phyloP scores from a whole-genome alignment of 805 yeast species.

The Monosporozyma solicola region DNA sequence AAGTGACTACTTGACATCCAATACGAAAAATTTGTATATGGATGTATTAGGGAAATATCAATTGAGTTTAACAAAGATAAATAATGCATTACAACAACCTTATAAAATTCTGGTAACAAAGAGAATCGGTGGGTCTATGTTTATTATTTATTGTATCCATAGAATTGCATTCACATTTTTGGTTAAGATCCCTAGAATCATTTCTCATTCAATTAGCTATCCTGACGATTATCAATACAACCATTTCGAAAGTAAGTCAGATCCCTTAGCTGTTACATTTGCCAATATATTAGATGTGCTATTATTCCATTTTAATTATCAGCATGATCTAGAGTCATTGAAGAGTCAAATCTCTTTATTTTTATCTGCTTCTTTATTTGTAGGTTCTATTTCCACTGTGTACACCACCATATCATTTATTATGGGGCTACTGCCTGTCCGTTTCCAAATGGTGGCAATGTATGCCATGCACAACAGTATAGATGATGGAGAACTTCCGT shows the following conservation, averaged over 20 bases:
- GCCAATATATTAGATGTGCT: constrained; percentile 29
- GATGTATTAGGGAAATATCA: constrained; percentile 24
- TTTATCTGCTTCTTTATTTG: constrained; percentile 49
- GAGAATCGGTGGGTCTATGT: constrained; percentile 15
- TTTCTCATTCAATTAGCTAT: constrained; percentile 10
- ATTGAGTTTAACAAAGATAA: constrained; percentile 19
- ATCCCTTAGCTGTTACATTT: constrained; percentile 34
- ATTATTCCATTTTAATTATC: constrained; percentile 24
- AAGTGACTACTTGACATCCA: constrained; percentile 4
- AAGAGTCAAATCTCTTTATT: constrained; percentile 37
- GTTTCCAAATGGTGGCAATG: constrained; percentile 25
- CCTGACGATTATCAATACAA: constrained; percentile 17
- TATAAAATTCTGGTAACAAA: constrained; percentile 8
- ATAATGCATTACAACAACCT: constrained; percentile 12
- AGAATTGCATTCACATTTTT: constrained; percentile 28
- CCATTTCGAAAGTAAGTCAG: constrained; percentile 16
- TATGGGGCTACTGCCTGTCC: constrained; percentile 31
- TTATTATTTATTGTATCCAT: constrained; percentile 32
- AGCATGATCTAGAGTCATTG: constrained; percentile 31
- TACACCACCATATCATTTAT: constrained; percentile 50
- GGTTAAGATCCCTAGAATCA: constrained; percentile 21
- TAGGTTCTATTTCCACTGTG: constrained; percentile 59
- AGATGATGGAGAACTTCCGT: constrained; percentile 13
- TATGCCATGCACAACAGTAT: constrained; percentile 19
- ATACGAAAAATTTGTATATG: constrained; percentile 12